Evolutionary conservation across 495 filamentous ascomycete genomes (phyloP).

Genomic region (Neurospora sublineolata): DNA sequence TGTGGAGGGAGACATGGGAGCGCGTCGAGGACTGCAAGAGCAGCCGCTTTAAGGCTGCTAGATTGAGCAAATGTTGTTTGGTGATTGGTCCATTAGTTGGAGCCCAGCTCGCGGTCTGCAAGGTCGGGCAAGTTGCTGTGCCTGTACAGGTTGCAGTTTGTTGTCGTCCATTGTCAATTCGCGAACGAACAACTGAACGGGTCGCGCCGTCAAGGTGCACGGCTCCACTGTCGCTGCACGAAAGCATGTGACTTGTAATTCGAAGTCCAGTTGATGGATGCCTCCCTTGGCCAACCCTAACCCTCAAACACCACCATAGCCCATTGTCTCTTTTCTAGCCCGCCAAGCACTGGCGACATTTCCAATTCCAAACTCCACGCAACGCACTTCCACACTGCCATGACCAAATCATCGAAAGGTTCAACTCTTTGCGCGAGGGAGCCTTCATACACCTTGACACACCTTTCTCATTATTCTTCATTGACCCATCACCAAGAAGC

Average conservation of each 20-base stretch:
- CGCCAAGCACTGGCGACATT: neutral
- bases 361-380: neutral
- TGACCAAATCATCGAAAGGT: neutral
- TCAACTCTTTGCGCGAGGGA: neutral
- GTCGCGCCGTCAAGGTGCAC: neutral
- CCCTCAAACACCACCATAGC: neutral
- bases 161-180: neutral
- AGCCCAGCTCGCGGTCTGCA: neutral
- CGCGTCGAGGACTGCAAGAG: neutral
- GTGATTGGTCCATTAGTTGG: neutral
- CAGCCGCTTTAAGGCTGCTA: neutral
- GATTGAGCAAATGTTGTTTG: neutral
- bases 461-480: neutral
- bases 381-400: neutral
- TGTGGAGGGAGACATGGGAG: slow-evolving; percentile 1
- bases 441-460: neutral
- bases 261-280: neutral
- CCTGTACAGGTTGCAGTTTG: neutral
- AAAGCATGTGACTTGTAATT: neutral
- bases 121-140: neutral
- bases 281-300: neutral
- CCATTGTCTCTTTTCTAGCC: neutral
- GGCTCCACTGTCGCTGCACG: neutral
- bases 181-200: neutral
- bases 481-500: neutral